phyloP scores from a whole-genome alignment of 208 protist species.

The Tritrichomonas foetus region DNA sequence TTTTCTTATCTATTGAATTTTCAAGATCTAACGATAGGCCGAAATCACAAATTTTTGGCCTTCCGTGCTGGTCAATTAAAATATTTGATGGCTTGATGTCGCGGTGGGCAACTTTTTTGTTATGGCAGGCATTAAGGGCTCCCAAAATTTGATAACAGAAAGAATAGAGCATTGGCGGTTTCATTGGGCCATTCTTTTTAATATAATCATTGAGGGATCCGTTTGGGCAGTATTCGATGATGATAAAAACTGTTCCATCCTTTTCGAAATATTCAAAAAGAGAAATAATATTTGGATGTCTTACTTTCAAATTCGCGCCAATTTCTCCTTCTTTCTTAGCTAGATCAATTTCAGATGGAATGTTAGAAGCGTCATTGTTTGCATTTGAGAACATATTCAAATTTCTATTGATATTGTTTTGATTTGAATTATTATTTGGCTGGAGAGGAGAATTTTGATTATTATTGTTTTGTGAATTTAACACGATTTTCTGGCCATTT shows the following conservation, averaged over 20 bases:
- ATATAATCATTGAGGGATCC: neutral
- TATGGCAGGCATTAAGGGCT: neutral
- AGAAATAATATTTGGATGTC: neutral
- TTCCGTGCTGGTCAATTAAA: neutral
- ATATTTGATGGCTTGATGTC: slow-evolving; percentile 17
- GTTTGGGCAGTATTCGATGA: neutral
- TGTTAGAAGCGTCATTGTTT: too few species aligned
- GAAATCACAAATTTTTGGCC: neutral
- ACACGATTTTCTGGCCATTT: too few species aligned
- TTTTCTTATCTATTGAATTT: too few species aligned
- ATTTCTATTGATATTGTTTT: too few species aligned
- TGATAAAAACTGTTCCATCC: neutral
- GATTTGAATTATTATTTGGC: too few species aligned
- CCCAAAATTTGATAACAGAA: neutral
- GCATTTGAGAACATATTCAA: too few species aligned
- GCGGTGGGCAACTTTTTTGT: neutral
- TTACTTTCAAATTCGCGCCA: too few species aligned
- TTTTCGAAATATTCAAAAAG: neutral
- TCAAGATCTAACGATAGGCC: too few species aligned
- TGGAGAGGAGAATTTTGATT: too few species aligned
- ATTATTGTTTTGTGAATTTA: too few species aligned
- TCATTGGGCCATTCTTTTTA: neutral
- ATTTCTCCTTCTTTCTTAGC: too few species aligned
- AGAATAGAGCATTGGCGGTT: neutral
- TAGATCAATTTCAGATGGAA: too few species aligned